These are phyloP conservation scores for Craterostigma plantagineum DNA, from an alignment of 257 asterid species.

Conservation along the genomic window DNA sequence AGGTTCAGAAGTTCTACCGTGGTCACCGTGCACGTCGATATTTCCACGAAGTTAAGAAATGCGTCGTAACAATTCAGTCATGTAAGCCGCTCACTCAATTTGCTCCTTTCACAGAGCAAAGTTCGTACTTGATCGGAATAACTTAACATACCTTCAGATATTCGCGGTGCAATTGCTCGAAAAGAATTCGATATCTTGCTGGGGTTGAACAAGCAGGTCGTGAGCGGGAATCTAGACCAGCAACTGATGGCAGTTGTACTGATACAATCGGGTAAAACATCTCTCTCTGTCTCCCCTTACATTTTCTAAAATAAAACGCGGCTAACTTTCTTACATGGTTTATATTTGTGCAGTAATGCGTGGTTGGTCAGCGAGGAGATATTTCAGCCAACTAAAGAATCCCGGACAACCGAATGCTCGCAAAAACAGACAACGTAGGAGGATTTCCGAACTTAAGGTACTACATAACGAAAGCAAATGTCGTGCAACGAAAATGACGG, in stretches of 20 bases:
- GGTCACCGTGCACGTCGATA: slow-evolving; percentile 36
- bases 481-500: background rate
- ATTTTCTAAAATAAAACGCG: slow-evolving; percentile 8
- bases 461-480: slow-evolving; percentile 7
- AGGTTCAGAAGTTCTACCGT: slow-evolving; percentile 50
- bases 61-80: slow-evolving; percentile 58
- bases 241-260: slow-evolving; percentile 36
- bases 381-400: slow-evolving; percentile 18
- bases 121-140: background rate
- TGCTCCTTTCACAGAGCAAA: no score
- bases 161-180: slow-evolving; percentile 75
- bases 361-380: slow-evolving; percentile 63
- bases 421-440: slow-evolving; percentile 24
- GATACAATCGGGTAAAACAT: slow-evolving; percentile 69
- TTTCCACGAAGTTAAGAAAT: slow-evolving; percentile 50
- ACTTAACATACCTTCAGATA: slow-evolving; percentile 37
- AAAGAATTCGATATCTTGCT: slow-evolving; percentile 24
- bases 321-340: slow-evolving; percentile 1
- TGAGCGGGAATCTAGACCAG: slow-evolving; percentile 13
- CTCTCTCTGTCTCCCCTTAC: slow-evolving; percentile 4
- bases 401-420: slow-evolving; percentile 14
- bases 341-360: slow-evolving; percentile 44
- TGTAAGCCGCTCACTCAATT: slow-evolving; percentile 23
- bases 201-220: slow-evolving; percentile 23
- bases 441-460: slow-evolving; percentile 51